phyloP scores from a whole-genome alignment of 2,329 filamentous ascomycete genomes.

The Cylindrodendrum hubeiense region DNA sequence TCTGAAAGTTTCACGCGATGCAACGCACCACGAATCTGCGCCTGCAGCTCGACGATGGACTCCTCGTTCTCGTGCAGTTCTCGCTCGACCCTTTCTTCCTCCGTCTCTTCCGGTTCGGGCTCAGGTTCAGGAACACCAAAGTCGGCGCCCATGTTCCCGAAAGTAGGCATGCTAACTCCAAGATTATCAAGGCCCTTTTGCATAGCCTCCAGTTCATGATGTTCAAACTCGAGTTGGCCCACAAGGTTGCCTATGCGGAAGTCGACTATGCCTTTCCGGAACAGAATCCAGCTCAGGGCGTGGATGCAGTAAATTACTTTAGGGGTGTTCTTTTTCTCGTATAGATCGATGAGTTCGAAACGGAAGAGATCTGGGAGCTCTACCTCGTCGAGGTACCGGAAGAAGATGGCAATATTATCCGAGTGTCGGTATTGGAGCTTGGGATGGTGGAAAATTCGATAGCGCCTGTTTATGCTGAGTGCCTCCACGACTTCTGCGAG shows the following conservation, averaged over 20 bases:
- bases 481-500: slow-evolving; percentile 94
- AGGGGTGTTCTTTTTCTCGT: slow-evolving; percentile 99
- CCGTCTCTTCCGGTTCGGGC: slow-evolving; percentile 85
- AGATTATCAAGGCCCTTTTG: slow-evolving; percentile 97
- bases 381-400: slow-evolving; percentile 90
- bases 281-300: slow-evolving; percentile 96
- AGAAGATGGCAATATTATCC: slow-evolving; percentile 98
- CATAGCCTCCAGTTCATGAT: slow-evolving; percentile 96
- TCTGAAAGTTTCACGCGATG: slow-evolving; percentile 81
- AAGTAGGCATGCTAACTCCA: slow-evolving; percentile 95
- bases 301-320: slow-evolving; percentile 99
- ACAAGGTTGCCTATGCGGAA: slow-evolving; percentile 98
- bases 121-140: slow-evolving; percentile 84
- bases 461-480: slow-evolving; percentile 80
- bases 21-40: slow-evolving; percentile 86
- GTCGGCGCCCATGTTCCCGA: slow-evolving; percentile 95
- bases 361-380: slow-evolving; percentile 95
- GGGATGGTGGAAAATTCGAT: slow-evolving; percentile 86
- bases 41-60: slow-evolving; percentile 83
- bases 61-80: slow-evolving; percentile 83
- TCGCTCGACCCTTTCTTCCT: slow-evolving; percentile 87
- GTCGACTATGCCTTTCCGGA: slow-evolving; percentile 92
- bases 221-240: slow-evolving; percentile 95
- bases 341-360: slow-evolving; percentile 96
- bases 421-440: slow-evolving; percentile 95